Evolutionary conservation across 192 early-diverging fungal species (phyloP), one percentile per base, ranked within the genome.

Genomic region (Gaertneriomyces sp.): DNA sequence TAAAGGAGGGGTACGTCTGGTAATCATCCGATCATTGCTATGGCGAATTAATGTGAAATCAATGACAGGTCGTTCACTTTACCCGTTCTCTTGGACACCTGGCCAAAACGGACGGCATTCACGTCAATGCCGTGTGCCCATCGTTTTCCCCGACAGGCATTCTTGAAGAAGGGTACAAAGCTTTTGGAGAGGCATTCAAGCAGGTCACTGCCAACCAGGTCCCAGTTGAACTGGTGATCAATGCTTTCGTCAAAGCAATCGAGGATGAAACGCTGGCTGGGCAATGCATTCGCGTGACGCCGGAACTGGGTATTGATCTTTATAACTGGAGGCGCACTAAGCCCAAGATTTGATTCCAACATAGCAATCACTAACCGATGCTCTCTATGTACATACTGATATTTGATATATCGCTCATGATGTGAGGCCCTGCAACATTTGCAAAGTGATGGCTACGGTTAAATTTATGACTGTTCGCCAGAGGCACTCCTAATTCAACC

Each of bases 1-100:
- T 25, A 93, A 93, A 76, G 85, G 78, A 52, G 91, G 85, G 12
- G 83, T 92, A 10, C n/a, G 59, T 60, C 12, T 6, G 16, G 0
- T 5, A n/a, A n/a, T 60, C 63, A 75, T 66, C 6, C 57, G 61
- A 44, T 68, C 70, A 51, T 17, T 51, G n/a, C 4, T n/a, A 20
- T 51, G 20, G 0, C n/a, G 3, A n/a, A 5, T 0, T 57, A 33
- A 16, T 57, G 38, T 33, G n/a, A 43, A 5, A 40, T 5, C 14
- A 45, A 16, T 33, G n/a, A 20, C 25, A 60, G 59, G 65, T 69
- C 10, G 71, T 73, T 6, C 64, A 68, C 42, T 73, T 73, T 17
- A 73, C 71, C 7, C 64, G 71, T 40, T 60, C 56, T 33, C 45
- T 66, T 14, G 64, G 7, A 1, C 42, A 11, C 6, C 42, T 61